Conservation (phyloP, 208 protist species). For the Sergeia podlipaevii region DNA sequence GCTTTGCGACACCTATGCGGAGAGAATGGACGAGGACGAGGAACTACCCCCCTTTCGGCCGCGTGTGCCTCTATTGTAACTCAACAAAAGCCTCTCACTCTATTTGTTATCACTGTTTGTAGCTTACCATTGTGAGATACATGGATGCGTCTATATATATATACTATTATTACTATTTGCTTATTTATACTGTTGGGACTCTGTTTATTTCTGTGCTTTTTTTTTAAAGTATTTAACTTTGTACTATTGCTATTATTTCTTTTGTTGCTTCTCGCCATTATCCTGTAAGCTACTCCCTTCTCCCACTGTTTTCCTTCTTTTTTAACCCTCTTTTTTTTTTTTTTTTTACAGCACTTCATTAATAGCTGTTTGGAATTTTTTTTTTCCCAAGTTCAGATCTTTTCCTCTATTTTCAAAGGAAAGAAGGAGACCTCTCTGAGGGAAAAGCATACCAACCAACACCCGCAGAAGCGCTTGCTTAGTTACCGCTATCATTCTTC, state of each 20-base stretch:
- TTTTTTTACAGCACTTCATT: constrained; percentile 6
- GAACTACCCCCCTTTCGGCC: constrained; percentile 24
- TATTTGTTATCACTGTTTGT: constrained; percentile 5
- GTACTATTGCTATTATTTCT: constrained; percentile 1
- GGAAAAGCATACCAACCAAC: not conserved
- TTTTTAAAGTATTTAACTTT: not conserved
- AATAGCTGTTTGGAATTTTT: constrained; percentile 1
- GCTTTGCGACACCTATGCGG: constrained; percentile 40
- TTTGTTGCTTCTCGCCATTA: constrained; percentile 2
- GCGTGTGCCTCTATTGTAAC: constrained; percentile 11
- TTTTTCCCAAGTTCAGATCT: not conserved
- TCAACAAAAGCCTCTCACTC: constrained; percentile 1
- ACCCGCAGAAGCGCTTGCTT: not conserved
- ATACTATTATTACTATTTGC: not conserved
- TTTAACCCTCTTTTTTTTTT: not conserved
- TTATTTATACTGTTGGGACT: too few species aligned
- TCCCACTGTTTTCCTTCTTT: not conserved
- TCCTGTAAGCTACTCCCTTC: too few species aligned
- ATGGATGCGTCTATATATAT: not conserved
- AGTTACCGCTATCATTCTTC: not conserved
- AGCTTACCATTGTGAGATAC: too few species aligned
- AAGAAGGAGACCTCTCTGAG: too few species aligned
- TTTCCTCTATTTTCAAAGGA: not conserved
- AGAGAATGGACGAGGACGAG: constrained; percentile 18
- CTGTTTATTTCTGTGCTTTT: not conserved